Evolutionary conservation across 257 asterid species (phyloP), one percentile per base, ranked within the genome.

Genomic region (Linderniella brevidens): DNA sequence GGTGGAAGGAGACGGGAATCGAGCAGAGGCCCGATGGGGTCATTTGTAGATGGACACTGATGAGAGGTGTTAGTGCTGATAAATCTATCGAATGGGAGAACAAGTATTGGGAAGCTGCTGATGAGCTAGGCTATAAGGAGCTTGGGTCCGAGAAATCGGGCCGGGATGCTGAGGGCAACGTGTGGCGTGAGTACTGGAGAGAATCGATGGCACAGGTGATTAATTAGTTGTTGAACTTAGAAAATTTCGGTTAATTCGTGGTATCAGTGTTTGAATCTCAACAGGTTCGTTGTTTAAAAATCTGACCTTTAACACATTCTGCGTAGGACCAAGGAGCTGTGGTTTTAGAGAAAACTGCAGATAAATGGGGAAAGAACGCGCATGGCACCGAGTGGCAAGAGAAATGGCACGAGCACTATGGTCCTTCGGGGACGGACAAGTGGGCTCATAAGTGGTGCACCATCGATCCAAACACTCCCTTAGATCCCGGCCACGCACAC

Each of bases 401-500:
- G 71, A 69, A 80, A 57, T 88, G 98, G 98, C 78, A 77, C 80
- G 98, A 88, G 68, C 86, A 73, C 53, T 88, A 88, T 13, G 95
- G 70, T 71, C 84, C 78, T 12, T 67, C 78, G 5, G 93, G 95
- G 55, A 75, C 90, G 0, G 90, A 84, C 57, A 88, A 88, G 68
- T 88, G 93, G 98, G 98, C 98, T 0, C 75, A 88, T 62, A 88
- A 88, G 55, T 88, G 96, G 96, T 84, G 98, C 75, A 78, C 86
- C 72, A 69, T 80, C 20, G 92, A 84, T 70, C 92, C 93, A 44
- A 19, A 70, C 72, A 78, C 82, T 19, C 94, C 93, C 41, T 60
- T 88, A 13, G 93, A 84, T 0, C 87, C 59, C 1, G 98, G 98
- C 41, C 98, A 88, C 51, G 98, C 96, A 57, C 98, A 88, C 42